Base-by-base conservation (phyloP, 371 early-diverging fungal species). In the Rhizomucor miehei region DNA sequence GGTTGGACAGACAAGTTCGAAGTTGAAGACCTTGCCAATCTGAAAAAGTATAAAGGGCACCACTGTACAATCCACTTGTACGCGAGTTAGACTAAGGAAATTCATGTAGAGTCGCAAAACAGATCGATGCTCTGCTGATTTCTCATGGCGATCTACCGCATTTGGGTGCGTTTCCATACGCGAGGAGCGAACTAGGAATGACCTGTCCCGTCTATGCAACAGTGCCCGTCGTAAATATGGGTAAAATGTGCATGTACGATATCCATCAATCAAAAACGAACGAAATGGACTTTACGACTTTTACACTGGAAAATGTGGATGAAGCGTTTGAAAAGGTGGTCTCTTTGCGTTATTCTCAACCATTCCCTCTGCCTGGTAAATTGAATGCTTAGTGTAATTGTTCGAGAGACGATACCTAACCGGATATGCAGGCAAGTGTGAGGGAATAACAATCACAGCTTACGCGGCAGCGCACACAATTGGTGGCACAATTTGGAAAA, bases 401-500 rank as follows among this genome's bases (percentile, higher is more conserved):
- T 19, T 52, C 39, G 3, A 46, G 13, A 23, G 38, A 16, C 10
- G 16, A 35, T 52, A 19, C 21, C 16, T 13, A 54, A 34, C 25
- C 36, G 14, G 21, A 6, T 39, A 2, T 24, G 13, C 41, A 82
- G 91, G 89, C 9, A 90, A 94, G 55, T 87, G 86, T 71, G 77
- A 87, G 51, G 93, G 92, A 8, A 91, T 99, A 12, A 85, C 87
- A 0, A 85, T 99, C 43, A 92, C 93, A 10, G 94, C 99, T 2
- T 92, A 90, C 67, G 80, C 90, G 36, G 97, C 98, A 14, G 99
- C 99, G 6, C 95, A 98, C 66, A 89, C 97, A 0, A 77, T 99
- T 47, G 99, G 99, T 62, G 99, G 98, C 39, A 90, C 97, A 0
- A 78, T 99, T 24, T 99, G 97, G 98, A 94, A 91, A 62, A 94